phyloP scores from a whole-genome alignment of 1,284 basidiomycete species.

The Papiliotrema flavescens region DNA sequence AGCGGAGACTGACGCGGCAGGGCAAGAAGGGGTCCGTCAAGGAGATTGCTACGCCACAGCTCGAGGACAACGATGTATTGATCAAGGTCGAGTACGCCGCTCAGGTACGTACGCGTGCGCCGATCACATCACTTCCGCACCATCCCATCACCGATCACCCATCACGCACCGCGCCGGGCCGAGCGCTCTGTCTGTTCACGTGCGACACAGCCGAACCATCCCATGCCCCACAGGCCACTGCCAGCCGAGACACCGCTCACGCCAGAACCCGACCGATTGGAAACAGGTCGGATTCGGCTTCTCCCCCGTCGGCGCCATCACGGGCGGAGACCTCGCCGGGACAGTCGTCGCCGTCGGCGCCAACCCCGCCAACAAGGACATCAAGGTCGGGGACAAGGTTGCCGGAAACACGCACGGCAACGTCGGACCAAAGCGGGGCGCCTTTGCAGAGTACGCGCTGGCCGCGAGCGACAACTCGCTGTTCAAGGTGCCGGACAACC shows the following conservation, averaged over 20 bases:
- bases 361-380: slow-evolving; percentile 12
- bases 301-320: slow-evolving; percentile 29
- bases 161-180: too few relatives aligned
- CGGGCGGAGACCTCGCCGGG: slow-evolving; percentile 55
- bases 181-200: too few relatives aligned
- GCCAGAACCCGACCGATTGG: slow-evolving; percentile 45
- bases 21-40: slow-evolving; percentile 19
- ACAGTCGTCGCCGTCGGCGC: slow-evolving; percentile 45
- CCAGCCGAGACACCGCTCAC: background rate
- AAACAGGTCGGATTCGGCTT: slow-evolving; percentile 31
- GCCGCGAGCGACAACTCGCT: slow-evolving; percentile 21
- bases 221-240: too few relatives aligned
- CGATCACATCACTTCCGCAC: too few relatives aligned
- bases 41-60: slow-evolving; percentile 31
- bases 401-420: slow-evolving; percentile 53
- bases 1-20: slow-evolving; percentile 1
- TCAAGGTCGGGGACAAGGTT: slow-evolving; percentile 49
- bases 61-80: slow-evolving; percentile 40
- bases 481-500: slow-evolving; percentile 15
- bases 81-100: slow-evolving; percentile 44
- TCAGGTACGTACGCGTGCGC: slow-evolving; percentile 17
- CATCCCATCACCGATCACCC: background rate
- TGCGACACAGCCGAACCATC: too few relatives aligned
- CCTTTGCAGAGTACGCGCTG: slow-evolving; percentile 51
- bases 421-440: slow-evolving; percentile 39